Base-by-base conservation (phyloP, 208 protist species). In the Eutreptiella sp. region DNA sequence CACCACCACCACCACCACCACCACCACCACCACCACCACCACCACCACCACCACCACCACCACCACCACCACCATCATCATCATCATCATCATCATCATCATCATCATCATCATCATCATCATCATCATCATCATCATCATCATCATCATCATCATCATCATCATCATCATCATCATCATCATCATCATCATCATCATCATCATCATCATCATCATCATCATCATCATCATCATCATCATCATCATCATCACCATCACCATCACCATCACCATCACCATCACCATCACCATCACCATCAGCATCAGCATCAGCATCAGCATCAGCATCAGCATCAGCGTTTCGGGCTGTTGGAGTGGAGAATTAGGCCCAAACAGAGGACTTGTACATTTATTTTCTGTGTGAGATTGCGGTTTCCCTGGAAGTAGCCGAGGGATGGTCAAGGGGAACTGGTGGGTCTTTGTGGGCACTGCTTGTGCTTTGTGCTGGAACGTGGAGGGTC, bases 261-360 rank as follows among this genome's bases (percentile, higher is more conserved):
- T 47, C 42, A 23, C 42, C 42, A 47, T 47, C 42, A 23, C 42
- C 42, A 47, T 47, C 42, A 23, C 9, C 42, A 47, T 4, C 42
- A 24, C 42, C 42, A 47, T 47, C 42, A 24, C 42, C 42, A 47
- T 47, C 42, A 23, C 42, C 42, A 47, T 47, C 42, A n/a, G n/a
- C n/a, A n/a, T n/a, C n/a, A n/a, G n/a, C n/a, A n/a, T n/a, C n/a
- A n/a, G n/a, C n/a, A n/a, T n/a, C n/a, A n/a, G n/a, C n/a, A n/a
- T n/a, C n/a, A n/a, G n/a, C n/a, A n/a, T n/a, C n/a, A n/a, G 42
- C 42, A 26, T 23, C 42, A 23, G 7, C 42, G 27, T 26, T n/a
- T n/a, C n/a, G n/a, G n/a, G n/a, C n/a, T n/a, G n/a, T n/a, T n/a
- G n/a, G n/a, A n/a, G n/a, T n/a, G n/a, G n/a, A n/a, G n/a, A n/a